Base-by-base conservation (phyloP, 192 early-diverging fungal genomes). In the Gamsiella multidivaricata region DNA sequence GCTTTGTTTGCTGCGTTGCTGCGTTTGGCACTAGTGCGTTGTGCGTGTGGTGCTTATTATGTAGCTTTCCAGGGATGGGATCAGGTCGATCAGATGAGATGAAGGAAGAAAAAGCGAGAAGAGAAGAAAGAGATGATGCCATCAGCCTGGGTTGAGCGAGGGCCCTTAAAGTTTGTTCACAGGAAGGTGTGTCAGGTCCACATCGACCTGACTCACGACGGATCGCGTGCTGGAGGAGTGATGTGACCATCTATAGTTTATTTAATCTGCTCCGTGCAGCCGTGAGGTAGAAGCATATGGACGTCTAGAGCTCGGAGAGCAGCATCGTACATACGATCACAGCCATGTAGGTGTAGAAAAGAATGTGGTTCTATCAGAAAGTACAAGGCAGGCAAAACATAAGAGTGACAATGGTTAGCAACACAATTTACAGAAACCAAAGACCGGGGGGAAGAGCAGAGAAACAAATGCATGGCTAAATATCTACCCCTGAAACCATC, bases 171-270 rank as follows among this genome's bases (percentile, higher is more conserved):
- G 20, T 20, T 34, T 46, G 11, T 5, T 6, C 17, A 22, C 18
- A 31, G 11, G 11, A 42, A 11, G 32, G 46, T 22, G 10, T 20
- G 5, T 49, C 17, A 9, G 47, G 32, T 54, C 20, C 41, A 12
- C 22, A 29, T 60, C n/a, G n/a, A n/a, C n/a, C n/a, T 69, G 66
- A 69, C 46, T 69, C 66, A 69, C 66, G 52, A 7, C 57, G 51
- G 53, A 69, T 69, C 57, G 66, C 66, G 66, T 69, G 66, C 59
- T 69, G n/a, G n/a, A n/a, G n/a, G n/a, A n/a, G n/a, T n/a, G n/a
- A n/a, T n/a, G n/a, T n/a, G n/a, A n/a, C n/a, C n/a, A n/a, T n/a
- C n/a, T n/a, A n/a, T n/a, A n/a, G n/a, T n/a, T n/a, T n/a, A n/a
- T n/a, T n/a, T n/a, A n/a, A n/a, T n/a, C n/a, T n/a, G n/a, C n/a